Evolutionary conservation across 2,329 filamentous ascomycete species (phyloP), one percentile per base, ranked within the genome.

Genomic region (Plectosphaerella cucumerina): DNA sequence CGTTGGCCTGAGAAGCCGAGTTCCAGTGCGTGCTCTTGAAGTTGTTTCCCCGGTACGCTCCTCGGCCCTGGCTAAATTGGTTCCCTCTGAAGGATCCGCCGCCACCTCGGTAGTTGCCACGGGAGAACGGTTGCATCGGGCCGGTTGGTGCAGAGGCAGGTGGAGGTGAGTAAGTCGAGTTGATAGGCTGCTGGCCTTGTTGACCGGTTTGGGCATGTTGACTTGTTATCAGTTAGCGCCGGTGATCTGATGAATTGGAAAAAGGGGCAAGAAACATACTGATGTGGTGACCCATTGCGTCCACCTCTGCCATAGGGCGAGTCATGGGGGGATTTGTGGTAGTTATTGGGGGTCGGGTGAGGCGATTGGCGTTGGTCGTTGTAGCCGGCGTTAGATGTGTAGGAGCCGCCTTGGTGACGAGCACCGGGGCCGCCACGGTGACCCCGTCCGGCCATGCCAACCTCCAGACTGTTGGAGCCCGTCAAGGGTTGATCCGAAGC

Each of bases 21-120:
- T 81, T 87, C 87, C 89, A 92, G 44, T 90, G 88, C 2, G 84
- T 57, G 65, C 68, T 88, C 82, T 68, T 85, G 77, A 73, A 86
- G 80, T 69, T 85, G 72, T 56, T 74, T 34, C 84, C 83, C 48
- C 86, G 78, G 52, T 78, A 74, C 22, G 71, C 70, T 39, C 76
- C 76, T 46, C 81, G 73, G 26, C 70, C 71, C 44, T 72, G 59
- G 20, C 69, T 71, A 60, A 79, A 83, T 50, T 81, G 76, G 52
- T 77, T 80, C 34, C 84, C 84, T 48, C 86, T 79, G 60, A 84
- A 86, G 15, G 74, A 72, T 37, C 78, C 77, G 57, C 62, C 56
- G 8, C 60, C 62, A 18, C 81, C 81, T 57, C 84, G 64, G 65
- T 73, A 72, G 14, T 61, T 70, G 2, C 71, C 71, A 23, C 71